Conservation (phyloP, 441 rosid species). For the Sinapis alba region DNA sequence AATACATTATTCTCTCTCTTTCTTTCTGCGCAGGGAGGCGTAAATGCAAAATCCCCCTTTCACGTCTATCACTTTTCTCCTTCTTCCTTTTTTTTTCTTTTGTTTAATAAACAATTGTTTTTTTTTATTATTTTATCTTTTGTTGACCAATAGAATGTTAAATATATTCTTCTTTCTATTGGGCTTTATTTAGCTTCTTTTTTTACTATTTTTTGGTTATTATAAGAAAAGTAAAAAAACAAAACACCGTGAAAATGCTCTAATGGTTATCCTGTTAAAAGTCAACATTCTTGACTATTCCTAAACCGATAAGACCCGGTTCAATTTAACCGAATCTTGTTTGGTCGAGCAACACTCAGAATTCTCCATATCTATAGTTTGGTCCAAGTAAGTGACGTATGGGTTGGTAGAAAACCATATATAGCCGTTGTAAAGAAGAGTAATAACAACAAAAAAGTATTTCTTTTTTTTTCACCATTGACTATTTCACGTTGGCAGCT, state of each 20-base stretch:
- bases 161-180: slow-evolving; percentile 22
- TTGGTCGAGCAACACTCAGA: background rate
- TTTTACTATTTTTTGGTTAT: slow-evolving; percentile 2
- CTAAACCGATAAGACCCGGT: background rate
- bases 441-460: background rate
- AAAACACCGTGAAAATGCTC: background rate
- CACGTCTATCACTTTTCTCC: slow-evolving; percentile 21
- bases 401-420: background rate
- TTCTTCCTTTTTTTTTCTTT: background rate
- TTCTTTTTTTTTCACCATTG: background rate
- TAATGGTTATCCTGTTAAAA: background rate
- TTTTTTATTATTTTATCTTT: background rate
- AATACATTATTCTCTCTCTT: slow-evolving; percentile 24
- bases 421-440: background rate
- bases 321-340: background rate
- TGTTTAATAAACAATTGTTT: background rate
- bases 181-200: slow-evolving; percentile 27
- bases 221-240: background rate
- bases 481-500: background rate
- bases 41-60: slow-evolving; percentile 23
- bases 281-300: background rate
- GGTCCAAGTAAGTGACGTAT: background rate
- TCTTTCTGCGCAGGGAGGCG: background rate
- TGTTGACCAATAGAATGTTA: slow-evolving; percentile 32
- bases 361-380: background rate